phyloP scores from a whole-genome alignment of 2,329 filamentous ascomycete species.

The Botrytis galanthina region DNA sequence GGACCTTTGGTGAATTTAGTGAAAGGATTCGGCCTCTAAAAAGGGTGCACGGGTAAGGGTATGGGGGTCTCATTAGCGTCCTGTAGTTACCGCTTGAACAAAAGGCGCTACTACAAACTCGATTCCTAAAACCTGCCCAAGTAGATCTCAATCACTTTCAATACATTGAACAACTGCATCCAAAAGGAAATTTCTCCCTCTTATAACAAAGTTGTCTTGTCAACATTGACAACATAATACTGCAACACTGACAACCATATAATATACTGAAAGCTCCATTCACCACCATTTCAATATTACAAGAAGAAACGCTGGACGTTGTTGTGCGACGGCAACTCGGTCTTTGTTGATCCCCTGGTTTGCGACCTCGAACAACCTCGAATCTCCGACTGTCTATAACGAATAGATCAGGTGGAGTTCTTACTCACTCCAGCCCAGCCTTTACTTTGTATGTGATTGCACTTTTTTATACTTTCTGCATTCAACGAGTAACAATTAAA shows the following conservation, averaged over 20 bases:
- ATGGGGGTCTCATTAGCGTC: neutral
- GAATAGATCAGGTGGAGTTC: constrained; percentile 8
- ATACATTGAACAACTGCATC: constrained; percentile 2
- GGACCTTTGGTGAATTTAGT: neutral
- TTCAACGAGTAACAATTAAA: neutral
- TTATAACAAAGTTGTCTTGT: neutral
- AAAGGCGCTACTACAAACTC: constrained; percentile 16
- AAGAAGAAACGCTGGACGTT: constrained; percentile 13
- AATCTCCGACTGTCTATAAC: neutral
- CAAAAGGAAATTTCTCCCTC: neutral
- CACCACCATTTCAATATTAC: neutral
- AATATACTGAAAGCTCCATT: neutral
- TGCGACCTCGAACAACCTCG: constrained; percentile 4
- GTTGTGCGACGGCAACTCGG: constrained; percentile 5
- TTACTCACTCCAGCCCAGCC: neutral
- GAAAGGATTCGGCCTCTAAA: neutral
- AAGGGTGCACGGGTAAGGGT: neutral
- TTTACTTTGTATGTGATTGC: constrained; percentile 16
- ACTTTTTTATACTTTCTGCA: neutral
- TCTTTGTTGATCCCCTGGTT: constrained; percentile 1
- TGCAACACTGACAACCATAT: neutral
- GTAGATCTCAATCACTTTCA: neutral
- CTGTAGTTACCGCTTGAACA: constrained; percentile 9
- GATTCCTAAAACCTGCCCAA: constrained; percentile 6
- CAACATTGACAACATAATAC: neutral